Base-by-base conservation (phyloP, 768 basidiomycete species). In the Pleurotus citrinopileatus region DNA sequence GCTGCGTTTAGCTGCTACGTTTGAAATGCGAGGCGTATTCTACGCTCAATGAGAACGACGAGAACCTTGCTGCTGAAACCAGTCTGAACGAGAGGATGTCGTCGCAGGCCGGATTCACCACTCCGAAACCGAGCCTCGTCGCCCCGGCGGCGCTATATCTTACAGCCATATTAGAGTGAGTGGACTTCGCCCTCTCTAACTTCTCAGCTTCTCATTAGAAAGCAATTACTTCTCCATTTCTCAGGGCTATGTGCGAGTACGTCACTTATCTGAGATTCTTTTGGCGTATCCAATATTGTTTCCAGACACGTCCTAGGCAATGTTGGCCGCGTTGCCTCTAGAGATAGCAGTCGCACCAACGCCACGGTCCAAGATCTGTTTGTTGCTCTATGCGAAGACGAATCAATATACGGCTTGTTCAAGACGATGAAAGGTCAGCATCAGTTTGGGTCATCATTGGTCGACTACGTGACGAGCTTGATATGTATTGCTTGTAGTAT, bases 131-230 rank as follows among this genome's bases (percentile, higher is more conserved):
- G 17, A 67, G 78, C 5, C 76, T 89, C 7, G 68, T 94, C 22
- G 84, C 87, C 7, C 92, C 92, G 3, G 91, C 94, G 27, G 87
- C 91, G 17, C 66, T 97, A 40, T 97, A 95, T 75, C 77, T 95
- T 47, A 95, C 94, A 2, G 93, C 94, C 6, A 91, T 96, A 58
- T 75, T 97, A 26, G 94, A 97, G 94, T 95, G 68, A 74, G 94
- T 81, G 15, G 46, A 40, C 17, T 55, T 60, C 59, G 50, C 55
- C 36, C 57, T 62, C 40, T 53, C 29, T 56, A 52, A 52, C 54
- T 55, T 60, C 52, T 57, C 56, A 52, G 51, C 56, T 53, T 47
- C 59, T 57, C 57, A 56, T 61, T 62, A 64, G 15, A 19, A 2
- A 40, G 15, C 71, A 52, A 71, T 60, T 57, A 58, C 53, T 58